These are phyloP conservation scores for Blastomyces silverae DNA, from an alignment of 2,329 filamentous ascomycete genomes.

Conservation along the genomic window DNA sequence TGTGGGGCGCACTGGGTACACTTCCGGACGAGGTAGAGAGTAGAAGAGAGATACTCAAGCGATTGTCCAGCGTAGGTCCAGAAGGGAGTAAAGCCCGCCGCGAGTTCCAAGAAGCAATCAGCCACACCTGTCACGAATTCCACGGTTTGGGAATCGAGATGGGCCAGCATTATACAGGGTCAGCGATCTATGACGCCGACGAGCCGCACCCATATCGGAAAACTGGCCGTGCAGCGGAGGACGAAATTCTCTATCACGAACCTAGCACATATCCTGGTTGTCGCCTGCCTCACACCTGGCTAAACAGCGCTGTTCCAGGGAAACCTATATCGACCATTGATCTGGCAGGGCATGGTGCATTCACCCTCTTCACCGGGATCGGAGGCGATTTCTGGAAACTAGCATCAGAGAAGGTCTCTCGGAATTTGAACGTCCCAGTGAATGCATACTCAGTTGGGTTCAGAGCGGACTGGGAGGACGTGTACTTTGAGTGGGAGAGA, in stretches of 20 bases:
- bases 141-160: slow-evolving; percentile 54
- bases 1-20: slow-evolving; percentile 46
- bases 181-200: slow-evolving; percentile 43
- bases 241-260: slow-evolving; percentile 41
- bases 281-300: slow-evolving; percentile 57
- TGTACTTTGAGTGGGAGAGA: slow-evolving; percentile 55
- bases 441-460: slow-evolving; percentile 50
- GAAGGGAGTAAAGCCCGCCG: slow-evolving; percentile 37
- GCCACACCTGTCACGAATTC: slow-evolving; percentile 45
- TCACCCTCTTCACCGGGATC: background rate
- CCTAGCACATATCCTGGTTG: slow-evolving; percentile 53
- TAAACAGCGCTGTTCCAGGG: slow-evolving; percentile 46
- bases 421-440: slow-evolving; percentile 43
- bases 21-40: slow-evolving; percentile 35
- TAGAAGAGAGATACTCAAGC: slow-evolving; percentile 36
- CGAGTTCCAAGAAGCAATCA: slow-evolving; percentile 40
- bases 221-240: slow-evolving; percentile 28
- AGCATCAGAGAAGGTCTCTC: slow-evolving; percentile 11
- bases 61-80: slow-evolving; percentile 37
- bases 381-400: background rate
- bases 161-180: slow-evolving; percentile 50
- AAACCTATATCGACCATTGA: slow-evolving; percentile 45
- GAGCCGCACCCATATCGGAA: slow-evolving; percentile 29
- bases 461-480: slow-evolving; percentile 54
- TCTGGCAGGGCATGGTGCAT: background rate